Conservation (phyloP, 2,329 filamentous ascomycete species). For the Nothophoma quercina region DNA sequence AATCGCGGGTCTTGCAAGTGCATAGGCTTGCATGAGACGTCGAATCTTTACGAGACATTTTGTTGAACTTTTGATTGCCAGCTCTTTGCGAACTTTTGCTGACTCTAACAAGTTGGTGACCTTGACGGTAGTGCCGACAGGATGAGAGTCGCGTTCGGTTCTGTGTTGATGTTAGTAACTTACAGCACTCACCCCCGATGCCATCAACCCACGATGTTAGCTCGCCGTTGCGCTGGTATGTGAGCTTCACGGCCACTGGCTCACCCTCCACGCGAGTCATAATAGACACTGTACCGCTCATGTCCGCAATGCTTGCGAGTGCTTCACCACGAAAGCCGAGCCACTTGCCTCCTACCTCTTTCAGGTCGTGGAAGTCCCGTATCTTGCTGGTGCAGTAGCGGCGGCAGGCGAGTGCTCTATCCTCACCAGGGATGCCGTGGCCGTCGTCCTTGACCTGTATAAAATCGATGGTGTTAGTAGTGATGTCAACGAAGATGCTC, state of each 20-base stretch:
- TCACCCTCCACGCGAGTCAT: slow-evolving; percentile 71
- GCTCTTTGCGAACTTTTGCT: slow-evolving; percentile 70
- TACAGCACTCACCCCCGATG: background rate
- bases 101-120: slow-evolving; percentile 66
- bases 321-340: slow-evolving; percentile 82
- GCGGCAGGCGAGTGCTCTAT: slow-evolving; percentile 69
- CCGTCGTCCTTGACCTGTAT: slow-evolving; percentile 74
- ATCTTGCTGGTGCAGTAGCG: slow-evolving; percentile 80
- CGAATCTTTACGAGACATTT: slow-evolving; percentile 67
- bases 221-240: slow-evolving; percentile 60
- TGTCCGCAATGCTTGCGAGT: slow-evolving; percentile 68
- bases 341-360: slow-evolving; percentile 61
- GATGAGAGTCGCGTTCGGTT: slow-evolving; percentile 56
- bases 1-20: slow-evolving; percentile 69
- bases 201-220: slow-evolving; percentile 49
- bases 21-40: slow-evolving; percentile 69
- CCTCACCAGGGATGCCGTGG: slow-evolving; percentile 69
- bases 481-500: slow-evolving; percentile 69
- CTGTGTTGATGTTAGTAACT: slow-evolving; percentile 26
- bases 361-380: slow-evolving; percentile 67
- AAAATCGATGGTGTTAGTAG: slow-evolving; percentile 70
- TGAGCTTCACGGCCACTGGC: slow-evolving; percentile 62
- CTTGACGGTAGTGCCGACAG: slow-evolving; percentile 73
- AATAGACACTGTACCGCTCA: slow-evolving; percentile 65
- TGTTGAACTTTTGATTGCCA: slow-evolving; percentile 63